Evolutionary conservation across 192 early-diverging fungal genomes (phyloP).

Genomic region (Coemansia sp.): DNA sequence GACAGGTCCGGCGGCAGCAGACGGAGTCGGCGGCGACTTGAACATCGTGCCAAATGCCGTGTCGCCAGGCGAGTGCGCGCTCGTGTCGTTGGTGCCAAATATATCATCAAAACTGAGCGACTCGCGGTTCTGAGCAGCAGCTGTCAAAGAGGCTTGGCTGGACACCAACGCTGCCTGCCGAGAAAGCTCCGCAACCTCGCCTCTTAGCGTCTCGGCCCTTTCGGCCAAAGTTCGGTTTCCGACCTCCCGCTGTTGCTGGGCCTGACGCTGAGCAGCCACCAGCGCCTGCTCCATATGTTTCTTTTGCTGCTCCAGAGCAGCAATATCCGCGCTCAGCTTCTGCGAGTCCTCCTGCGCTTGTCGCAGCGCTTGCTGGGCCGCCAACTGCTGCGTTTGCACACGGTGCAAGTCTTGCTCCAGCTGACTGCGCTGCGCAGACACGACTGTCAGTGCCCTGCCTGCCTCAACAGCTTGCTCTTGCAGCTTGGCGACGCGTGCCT

Average conservation of each 20-base stretch:
- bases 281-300: conserved; percentile 23
- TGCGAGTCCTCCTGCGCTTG: conserved; percentile 45
- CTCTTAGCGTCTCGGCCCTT: conserved; percentile 2
- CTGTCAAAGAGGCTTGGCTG: not conserved
- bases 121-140: conserved; percentile 8
- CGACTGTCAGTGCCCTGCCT: conserved; percentile 25
- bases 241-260: conserved; percentile 23
- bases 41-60: conserved; percentile 19
- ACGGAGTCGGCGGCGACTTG: conserved; percentile 7
- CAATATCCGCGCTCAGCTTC: conserved; percentile 33
- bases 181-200: conserved; percentile 19
- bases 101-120: conserved; percentile 52
- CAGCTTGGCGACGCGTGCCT: conserved; percentile 18
- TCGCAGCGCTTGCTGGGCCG: conserved; percentile 32
- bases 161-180: conserved; percentile 7
- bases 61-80: conserved; percentile 12
- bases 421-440: conserved; percentile 38
- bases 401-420: conserved; percentile 44
- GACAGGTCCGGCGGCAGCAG: not conserved
- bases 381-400: conserved; percentile 44
- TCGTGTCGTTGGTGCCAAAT: conserved; percentile 36
- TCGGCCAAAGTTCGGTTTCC: conserved; percentile 12
- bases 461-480: conserved; percentile 40
- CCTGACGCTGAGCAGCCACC: conserved; percentile 18
- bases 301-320: conserved; percentile 34